Evolutionary conservation across 768 basidiomycete genomes (phyloP), one percentile per base, ranked within the genome.

Genomic region (Mycena rebaudengoi): DNA sequence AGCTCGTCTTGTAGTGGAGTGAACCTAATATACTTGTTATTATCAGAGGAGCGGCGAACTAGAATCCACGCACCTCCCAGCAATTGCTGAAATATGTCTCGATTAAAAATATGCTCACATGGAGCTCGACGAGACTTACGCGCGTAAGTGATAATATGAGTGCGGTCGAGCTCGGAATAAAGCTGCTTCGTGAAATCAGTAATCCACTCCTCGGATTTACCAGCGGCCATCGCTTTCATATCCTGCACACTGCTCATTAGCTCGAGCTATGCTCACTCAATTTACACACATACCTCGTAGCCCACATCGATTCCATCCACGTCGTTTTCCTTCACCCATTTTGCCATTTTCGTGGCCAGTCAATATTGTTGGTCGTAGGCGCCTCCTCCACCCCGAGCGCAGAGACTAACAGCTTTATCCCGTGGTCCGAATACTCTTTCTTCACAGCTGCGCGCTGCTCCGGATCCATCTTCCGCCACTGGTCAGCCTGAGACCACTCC

Each of bases 291-390:
- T 5, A 56, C 43, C 43, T 56, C 54, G 18, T 56, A 56, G n/a
- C 45, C 54, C 21, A 56, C 41, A 33, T 56, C 54, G 7, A 56
- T 8, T 21, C 41, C 54, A n/a, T 56, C 30, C 41, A 56, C 28
- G 1, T 10, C 43, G n/a, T 56, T 14, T 4, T 32, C 41, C 7
- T 44, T 56, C 2, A 56, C 41, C 54, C 43, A 54, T 20, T 54
- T 8, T 10, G 54, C 43, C 18, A 35, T 33, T 23, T 20, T n/a
- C 13, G 16, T n/a, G 13, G 51, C 51, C 2, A 2, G 10, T 53
- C 35, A 13, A 18, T 5, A 6, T 28, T 28, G 5, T 10, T 1
- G 14, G 50, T 37, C 2, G 50, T 52, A 3, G 35, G 50, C 8
- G 23, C 26, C 14, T 37, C 50, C 13, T 33, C 40, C 35, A 16